A percentile compares a stretch with the other conserved stretches of the same genome.
phyloP scores from a whole-genome alignment of 73 alveolate genomes.

The Uronychia binucleata region DNA sequence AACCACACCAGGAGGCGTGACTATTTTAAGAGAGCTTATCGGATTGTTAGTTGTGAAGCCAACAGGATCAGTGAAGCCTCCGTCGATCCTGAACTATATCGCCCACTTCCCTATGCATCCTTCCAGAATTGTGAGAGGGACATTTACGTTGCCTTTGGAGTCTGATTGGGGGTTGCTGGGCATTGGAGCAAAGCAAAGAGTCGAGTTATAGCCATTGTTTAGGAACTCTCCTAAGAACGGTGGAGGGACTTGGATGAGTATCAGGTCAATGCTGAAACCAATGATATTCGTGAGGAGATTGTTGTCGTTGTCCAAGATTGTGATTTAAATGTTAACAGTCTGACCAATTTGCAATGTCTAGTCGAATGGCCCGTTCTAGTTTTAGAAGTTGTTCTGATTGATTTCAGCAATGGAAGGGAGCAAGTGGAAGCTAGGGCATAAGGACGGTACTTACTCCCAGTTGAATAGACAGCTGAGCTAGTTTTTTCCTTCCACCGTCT shows the following conservation, averaged over 20 bases:
- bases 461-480: no score
- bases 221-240: background rate
- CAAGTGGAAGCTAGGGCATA: no score
- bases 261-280: background rate
- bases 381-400: no score
- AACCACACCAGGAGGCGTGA: background rate
- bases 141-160: background rate
- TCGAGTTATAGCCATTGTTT: background rate
- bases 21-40: background rate
- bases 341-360: background rate
- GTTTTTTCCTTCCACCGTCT: no score
- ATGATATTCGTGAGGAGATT: background rate
- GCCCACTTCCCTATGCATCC: conserved; percentile 13
- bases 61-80: background rate
- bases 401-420: no score
- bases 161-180: background rate
- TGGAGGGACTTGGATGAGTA: background rate
- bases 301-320: background rate
- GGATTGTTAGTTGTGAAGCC: background rate
- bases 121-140: background rate
- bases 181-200: background rate
- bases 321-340: background rate
- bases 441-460: no score
- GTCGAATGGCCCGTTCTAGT: no score
- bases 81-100: background rate